Evolutionary conservation across 2,329 filamentous ascomycete species (phyloP).

Genomic region (Magnaporthiopsis poae): DNA sequence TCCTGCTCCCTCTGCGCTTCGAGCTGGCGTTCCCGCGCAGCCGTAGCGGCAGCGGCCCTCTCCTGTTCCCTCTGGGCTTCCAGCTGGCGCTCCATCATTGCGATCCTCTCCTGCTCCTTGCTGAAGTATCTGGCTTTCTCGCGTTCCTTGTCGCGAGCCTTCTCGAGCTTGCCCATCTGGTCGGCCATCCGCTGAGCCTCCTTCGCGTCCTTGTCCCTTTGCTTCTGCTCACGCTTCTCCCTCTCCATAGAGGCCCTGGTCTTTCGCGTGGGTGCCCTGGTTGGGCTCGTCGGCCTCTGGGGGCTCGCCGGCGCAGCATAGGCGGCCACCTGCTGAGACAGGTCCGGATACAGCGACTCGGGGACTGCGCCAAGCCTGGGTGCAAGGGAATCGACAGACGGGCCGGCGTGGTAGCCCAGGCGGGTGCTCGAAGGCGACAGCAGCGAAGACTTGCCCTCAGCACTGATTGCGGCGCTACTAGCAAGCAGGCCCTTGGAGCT

Average conservation of each 20-base stretch:
- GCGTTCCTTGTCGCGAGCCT: slow-evolving; percentile 60
- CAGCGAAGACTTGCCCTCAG: slow-evolving; percentile 49
- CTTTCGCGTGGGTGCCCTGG: slow-evolving; percentile 33
- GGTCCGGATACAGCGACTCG: slow-evolving; percentile 34
- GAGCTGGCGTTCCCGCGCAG: slow-evolving; percentile 28
- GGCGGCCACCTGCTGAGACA: slow-evolving; percentile 28
- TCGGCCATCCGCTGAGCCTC: slow-evolving; percentile 53
- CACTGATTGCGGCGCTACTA: slow-evolving; percentile 58
- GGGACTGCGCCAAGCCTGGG: slow-evolving; percentile 20
- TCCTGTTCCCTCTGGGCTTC: slow-evolving; percentile 45
- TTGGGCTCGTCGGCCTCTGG: slow-evolving; percentile 31
- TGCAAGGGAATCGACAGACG: slow-evolving; percentile 40
- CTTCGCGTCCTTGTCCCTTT: slow-evolving; percentile 49
- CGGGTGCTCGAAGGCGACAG: slow-evolving; percentile 43
- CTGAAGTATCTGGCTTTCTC: slow-evolving; percentile 54
- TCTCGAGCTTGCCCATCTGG: slow-evolving; percentile 54
- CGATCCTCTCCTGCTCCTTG: slow-evolving; percentile 46
- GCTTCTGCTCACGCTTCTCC: slow-evolving; percentile 51
- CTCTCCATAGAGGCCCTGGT: slow-evolving; percentile 51
- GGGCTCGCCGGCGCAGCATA: slow-evolving; percentile 18
- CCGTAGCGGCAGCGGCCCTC: slow-evolving; percentile 10
- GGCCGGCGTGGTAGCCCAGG: slow-evolving; percentile 31
- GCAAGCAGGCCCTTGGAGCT: slow-evolving; percentile 78
- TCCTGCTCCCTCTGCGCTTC: slow-evolving; percentile 45
- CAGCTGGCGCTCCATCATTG: slow-evolving; percentile 36